phyloP scores from a whole-genome alignment of 2,329 filamentous ascomycete species.

The Beauveria pseudobassiana region DNA sequence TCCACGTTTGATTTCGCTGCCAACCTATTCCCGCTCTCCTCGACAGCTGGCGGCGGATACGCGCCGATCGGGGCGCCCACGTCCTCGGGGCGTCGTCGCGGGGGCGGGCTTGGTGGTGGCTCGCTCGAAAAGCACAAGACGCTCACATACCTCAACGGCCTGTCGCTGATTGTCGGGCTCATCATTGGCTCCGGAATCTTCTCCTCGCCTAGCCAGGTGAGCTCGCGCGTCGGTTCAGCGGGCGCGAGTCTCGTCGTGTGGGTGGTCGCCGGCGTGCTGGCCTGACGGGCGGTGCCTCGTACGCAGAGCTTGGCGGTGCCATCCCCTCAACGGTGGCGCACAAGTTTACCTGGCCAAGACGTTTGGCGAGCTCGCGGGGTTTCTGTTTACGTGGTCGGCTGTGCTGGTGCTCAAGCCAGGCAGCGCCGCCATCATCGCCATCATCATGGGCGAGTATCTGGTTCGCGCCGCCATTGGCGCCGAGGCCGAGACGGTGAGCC shows the following conservation, averaged over 20 bases:
- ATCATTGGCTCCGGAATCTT: constrained; percentile 98
- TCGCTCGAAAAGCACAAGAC: constrained; percentile 93
- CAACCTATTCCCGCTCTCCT: constrained; percentile 85
- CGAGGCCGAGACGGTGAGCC: constrained; percentile 71
- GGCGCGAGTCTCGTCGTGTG: constrained; percentile 88
- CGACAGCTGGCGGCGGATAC: constrained; percentile 65
- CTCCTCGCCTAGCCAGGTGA: constrained; percentile 88
- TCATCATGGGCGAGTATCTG: constrained; percentile 98
- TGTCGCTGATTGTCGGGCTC: constrained; percentile 83
- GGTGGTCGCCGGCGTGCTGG: constrained; percentile 81
- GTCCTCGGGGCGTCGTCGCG: constrained; percentile 38
- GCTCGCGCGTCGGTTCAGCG: constrained; percentile 81
- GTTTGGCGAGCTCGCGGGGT: constrained; percentile 86
- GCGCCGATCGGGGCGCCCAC: constrained; percentile 76
- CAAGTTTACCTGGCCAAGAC: constrained; percentile 95
- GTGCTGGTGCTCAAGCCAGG: constrained; percentile 92
- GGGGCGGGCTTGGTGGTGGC: constrained; percentile 57
- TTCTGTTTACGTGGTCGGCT: constrained; percentile 94
- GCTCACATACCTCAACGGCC: constrained; percentile 85
- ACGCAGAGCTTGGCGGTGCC: constrained; percentile 89
- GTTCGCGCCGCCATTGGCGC: constrained; percentile 79
- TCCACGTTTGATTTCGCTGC: constrained; percentile 95
- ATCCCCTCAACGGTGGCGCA: constrained; percentile 89
- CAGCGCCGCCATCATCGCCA: constrained; percentile 86
- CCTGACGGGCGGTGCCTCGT: constrained; percentile 93